Base-by-base conservation (phyloP, 108 stramenopile species). In the Cyclotella choctawhatcheeana region DNA sequence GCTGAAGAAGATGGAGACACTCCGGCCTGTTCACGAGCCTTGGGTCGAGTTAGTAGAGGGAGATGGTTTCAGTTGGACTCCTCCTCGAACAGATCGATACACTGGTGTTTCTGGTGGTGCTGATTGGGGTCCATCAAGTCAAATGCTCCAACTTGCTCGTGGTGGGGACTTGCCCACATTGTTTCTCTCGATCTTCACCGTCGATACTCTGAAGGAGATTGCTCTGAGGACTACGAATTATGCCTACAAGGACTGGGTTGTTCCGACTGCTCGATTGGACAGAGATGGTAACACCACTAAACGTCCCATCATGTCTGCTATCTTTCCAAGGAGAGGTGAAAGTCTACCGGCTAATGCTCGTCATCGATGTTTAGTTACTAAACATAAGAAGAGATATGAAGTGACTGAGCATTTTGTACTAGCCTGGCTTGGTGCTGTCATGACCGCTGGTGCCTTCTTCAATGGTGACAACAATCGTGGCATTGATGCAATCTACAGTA, bases 231-330 rank as follows among this genome's bases (percentile, higher is more conserved):
- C 32, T 16, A 20, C 34, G 5, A 6, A 16, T 18, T 60, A 60
- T 18, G 59, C 59, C 5, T 60, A 35, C 34, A 4, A 32, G 4
- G 59, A 60, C 4, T 60, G 59, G 59, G 59, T 60, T 37, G 59
- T 37, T 5, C 59, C 33, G 14, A 26, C 24, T 14, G 5, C 4
- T 5, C 55, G 25, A 14, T 26, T 56, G 21, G 55, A 56, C 14
- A 25, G 55, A 5, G 55, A 21, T 56, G 55, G 55, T 26, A 56
- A 56, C 27, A 56, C 5, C 24, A 56, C 18, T 5, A 56, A 56
- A 14, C 24, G 27, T 12, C 6, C 8, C 8, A 40, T 40, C 37
- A 10, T 40, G 8, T 10, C 37, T 10, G 8, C 37, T 40, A 12
- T 40, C 37, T 40, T 40, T 12, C 6, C 6, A 40, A 40, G 12